Conservation (phyloP, 2,329 filamentous ascomycete genomes). For the Seiridium unicorne region DNA sequence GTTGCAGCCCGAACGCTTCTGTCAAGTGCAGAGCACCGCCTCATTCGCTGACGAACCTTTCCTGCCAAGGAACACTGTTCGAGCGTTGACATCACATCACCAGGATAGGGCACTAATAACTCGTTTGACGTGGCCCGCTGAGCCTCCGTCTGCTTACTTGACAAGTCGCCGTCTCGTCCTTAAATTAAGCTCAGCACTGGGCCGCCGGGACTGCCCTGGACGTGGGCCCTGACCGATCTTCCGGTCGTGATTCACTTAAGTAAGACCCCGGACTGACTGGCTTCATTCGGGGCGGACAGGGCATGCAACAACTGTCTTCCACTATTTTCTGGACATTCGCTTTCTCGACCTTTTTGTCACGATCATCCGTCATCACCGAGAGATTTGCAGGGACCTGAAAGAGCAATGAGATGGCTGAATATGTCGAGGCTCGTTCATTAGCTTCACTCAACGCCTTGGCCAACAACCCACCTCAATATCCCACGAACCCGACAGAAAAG, state of each 20-base stretch:
- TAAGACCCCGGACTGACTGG: not conserved
- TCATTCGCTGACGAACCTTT: not conserved
- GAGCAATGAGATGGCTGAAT: slow-evolving; percentile 26
- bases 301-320: too few species aligned
- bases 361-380: not conserved
- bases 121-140: slow-evolving; percentile 3
- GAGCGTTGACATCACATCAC: not conserved
- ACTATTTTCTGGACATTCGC: too few species aligned
- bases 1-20: not conserved
- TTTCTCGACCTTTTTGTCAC: not conserved
- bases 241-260: not conserved
- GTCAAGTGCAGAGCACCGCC: not conserved
- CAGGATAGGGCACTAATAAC: not conserved
- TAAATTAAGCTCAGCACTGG: not conserved
- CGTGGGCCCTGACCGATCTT: not conserved
- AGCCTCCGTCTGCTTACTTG: slow-evolving; percentile 3
- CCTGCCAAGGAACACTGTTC: not conserved
- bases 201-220: slow-evolving; percentile 3
- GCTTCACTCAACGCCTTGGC: slow-evolving; percentile 78
- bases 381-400: not conserved
- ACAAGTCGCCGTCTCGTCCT: slow-evolving; percentile 2
- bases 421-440: slow-evolving; percentile 79
- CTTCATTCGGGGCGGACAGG: too few species aligned
- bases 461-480: slow-evolving; percentile 82
- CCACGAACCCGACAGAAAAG: slow-evolving; percentile 69